These are phyloP conservation scores for Sparassis latifolia DNA, from an alignment of 1,284 basidiomycete species.

Conservation along the genomic window DNA sequence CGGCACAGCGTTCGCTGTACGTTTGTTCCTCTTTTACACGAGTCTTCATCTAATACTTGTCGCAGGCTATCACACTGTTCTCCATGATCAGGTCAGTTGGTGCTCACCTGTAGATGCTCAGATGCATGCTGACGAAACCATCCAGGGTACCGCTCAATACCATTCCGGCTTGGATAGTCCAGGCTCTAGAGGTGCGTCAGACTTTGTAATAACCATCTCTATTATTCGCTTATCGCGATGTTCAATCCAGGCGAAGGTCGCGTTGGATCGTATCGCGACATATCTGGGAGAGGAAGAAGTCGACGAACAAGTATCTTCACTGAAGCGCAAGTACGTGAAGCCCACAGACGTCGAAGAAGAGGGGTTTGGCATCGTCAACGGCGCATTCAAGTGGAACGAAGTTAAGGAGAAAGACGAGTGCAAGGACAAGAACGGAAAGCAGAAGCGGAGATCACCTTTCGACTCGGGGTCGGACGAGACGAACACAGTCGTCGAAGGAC, in stretches of 20 bases:
- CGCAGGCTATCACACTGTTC: conserved; percentile 63
- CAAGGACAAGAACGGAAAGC: conserved; percentile 18
- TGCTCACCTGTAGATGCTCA: no score
- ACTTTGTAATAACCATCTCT: no score
- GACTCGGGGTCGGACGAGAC: conserved; percentile 16
- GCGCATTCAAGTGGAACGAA: conserved; percentile 69
- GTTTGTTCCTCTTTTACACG: conserved; percentile 15
- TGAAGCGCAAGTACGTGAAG: conserved; percentile 26
- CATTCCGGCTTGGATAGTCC: conserved; percentile 62
- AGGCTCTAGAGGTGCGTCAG: conserved; percentile 44
- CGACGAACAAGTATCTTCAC: conserved; percentile 31
- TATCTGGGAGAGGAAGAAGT: conserved; percentile 80
- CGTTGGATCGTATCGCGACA: conserved; percentile 73
- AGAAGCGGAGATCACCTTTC: conserved; percentile 11
- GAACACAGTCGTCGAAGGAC: conserved; percentile 13
- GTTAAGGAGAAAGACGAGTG: conserved; percentile 36
- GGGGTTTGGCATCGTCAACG: conserved; percentile 59
- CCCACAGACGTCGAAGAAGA: conserved; percentile 20
- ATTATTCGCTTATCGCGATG: no score
- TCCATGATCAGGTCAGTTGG: conserved; percentile 51
- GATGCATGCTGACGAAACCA: background rate
- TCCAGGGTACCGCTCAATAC: conserved; percentile 57
- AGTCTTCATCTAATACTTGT: conserved; percentile 1
- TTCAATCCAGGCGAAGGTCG: conserved; percentile 53
- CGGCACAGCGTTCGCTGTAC: conserved; percentile 64